phyloP scores from a whole-genome alignment of 441 rosid species.

The Euphorbia corollata region DNA sequence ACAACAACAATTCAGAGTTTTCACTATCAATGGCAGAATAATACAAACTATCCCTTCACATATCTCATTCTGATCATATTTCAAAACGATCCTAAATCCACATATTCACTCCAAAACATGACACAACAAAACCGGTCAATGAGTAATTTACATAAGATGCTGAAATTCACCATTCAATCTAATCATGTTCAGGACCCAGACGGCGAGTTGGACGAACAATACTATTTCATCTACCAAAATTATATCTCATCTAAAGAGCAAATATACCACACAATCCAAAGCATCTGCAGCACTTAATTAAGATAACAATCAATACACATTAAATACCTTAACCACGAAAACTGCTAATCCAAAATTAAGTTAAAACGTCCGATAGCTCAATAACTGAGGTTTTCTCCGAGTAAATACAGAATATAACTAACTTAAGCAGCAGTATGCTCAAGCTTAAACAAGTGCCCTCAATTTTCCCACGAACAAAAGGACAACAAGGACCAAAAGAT shows the following conservation, averaged over 20 bases:
- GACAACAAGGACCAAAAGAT: no score
- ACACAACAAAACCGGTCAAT: neutral
- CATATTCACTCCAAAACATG: neutral
- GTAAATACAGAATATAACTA: constrained; percentile 5
- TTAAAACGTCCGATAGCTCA: neutral
- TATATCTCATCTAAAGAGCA: neutral
- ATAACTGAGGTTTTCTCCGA: no score
- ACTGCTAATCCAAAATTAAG: neutral
- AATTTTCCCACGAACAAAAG: neutral
- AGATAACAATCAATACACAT: neutral
- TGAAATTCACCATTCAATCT: constrained; percentile 1
- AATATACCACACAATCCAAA: neutral
- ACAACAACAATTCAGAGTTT: neutral
- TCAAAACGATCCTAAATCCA: neutral
- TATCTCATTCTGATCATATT: neutral
- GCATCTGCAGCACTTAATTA: constrained; percentile 1
- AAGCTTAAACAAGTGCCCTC: neutral
- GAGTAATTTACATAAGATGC: constrained; percentile 1
- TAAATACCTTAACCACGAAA: neutral
- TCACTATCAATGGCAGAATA: no score
- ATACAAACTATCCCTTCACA: neutral
- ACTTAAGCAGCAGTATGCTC: neutral
- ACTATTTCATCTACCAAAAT: neutral
- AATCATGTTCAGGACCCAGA: neutral
- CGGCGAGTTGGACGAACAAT: neutral